Evolutionary conservation across 208 protist species (phyloP), one percentile per base, ranked within the genome.

Genomic region (Angomonas ambiguus): DNA sequence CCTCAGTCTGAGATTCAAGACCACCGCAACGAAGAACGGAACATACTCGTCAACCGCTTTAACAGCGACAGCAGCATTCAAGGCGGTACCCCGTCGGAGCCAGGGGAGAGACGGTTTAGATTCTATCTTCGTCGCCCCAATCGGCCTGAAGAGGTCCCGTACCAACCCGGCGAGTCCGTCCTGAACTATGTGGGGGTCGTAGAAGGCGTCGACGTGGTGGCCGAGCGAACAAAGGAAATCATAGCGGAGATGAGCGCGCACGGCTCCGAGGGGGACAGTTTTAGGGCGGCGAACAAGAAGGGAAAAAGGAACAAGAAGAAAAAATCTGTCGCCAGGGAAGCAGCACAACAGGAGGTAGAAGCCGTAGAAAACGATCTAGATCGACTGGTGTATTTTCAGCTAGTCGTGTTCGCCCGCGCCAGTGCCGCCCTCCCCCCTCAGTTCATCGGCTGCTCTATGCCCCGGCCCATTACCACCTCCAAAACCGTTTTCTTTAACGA

Each of bases 401-500:
- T 89, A 10, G 70, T 86, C 48, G 80, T 94, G 34, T 94, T 94
- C 51, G 76, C 81, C 28, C 74, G 85, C 10, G 75, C 82, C 0
- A 80, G 69, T 49, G 63, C 76, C 10, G 57, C 79, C 51, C 67
- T 82, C 41, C 77, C 75, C 24, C 82, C 84, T 61, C 79, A 91
- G 73, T 91, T 84, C 79, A 78, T 94, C 20, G 88, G 84, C 33
- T 81, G 76, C 66, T 91, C 82, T 48, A 56, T 71, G 42, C 82
- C 80, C 16, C 76, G 84, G 11, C 70, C 80, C 48, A 65, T 94
- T 35, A 90, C 74, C 28, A 33, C 78, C 0, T 56, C 78, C 30
- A 80, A 82, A 22, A 68, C 81, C 0, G 45, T 86, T 45, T 88
- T 88, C 55, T 81, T 85, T 71, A 94, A 94, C 41, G 88, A 94